Base-by-base conservation (phyloP, 2,329 filamentous ascomycete genomes). In the Fusarium incarnatum region DNA sequence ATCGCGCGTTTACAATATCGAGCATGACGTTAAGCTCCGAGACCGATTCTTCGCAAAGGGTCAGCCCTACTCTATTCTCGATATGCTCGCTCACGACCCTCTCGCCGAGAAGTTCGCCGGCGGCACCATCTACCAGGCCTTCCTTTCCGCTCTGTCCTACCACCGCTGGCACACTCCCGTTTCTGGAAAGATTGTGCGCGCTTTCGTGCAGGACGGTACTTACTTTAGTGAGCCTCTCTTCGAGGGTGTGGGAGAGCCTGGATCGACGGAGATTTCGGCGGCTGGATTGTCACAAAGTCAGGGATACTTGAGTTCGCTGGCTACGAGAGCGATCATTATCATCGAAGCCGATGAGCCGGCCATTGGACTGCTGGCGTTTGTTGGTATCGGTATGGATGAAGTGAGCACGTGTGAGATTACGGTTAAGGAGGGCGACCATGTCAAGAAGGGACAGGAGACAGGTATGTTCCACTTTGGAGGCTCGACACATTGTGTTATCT, bases 381-480 rank as follows among this genome's bases (percentile, higher is more conserved):
- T 94, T 15, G 88, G 87, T 2, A 86, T 94, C 6, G 92, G 92
- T 3, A 94, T 94, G 92, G 89, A 89, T 44, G 92, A 94, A 79
- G 91, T 94, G 15, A 90, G 87, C 61, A 89, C 90, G 0, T 93
- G 91, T 73, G 90, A 93, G 54, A 89, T 92, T 50, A 91, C 88
- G 0, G 90, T 92, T 13, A 84, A 84, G 71, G 86, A 89, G 74
- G 91, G 90, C 0, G 85, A 93, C 76, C 83, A 85, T 55, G 75
- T 94, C 18, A 82, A 83, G 55, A 94, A 93, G 82, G 92, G 92
- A 2, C 87, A 93, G 7, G 81, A 93, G 80, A 83, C 89, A 41
- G 92, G 92, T 44, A 93, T 93, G 91, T 94, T 94, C 79, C 92
- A 94, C 75, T 94, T 91, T 76, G 92, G 92, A n/a, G 92, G 92